Base-by-base conservation (phyloP, 805 yeast genomes). In the Candida silvatica region DNA sequence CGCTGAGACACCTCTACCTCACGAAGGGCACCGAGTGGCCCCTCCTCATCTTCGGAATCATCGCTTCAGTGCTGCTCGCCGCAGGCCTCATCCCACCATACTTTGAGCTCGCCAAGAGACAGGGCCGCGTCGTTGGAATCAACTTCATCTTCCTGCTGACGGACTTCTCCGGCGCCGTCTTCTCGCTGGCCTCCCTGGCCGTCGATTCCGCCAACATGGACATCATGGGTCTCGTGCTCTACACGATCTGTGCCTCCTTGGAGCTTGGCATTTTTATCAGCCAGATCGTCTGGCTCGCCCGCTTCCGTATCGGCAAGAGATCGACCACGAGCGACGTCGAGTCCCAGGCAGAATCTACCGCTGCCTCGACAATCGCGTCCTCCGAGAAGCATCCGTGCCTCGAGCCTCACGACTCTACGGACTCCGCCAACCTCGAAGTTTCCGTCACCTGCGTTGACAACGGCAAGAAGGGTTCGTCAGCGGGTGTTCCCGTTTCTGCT, bases 231-330 rank as follows among this genome's bases (percentile, higher is more conserved):
- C 69, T 83, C 42, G 66, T 82, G 0, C 64, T 88, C 25, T 88
- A 88, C 52, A 66, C 74, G 8, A 66, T 86, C 15, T 87, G 88
- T 24, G 74, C 87, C 3, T 73, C 57, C 1, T 51, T 87, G 54
- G 97, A 88, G 49, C 35, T 79, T 2, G 97, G 96, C 0, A 82
- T 88, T 11, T 74, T 82, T 46, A 20, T 61, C 0, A 73, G 85
- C 33, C 96, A 86, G 37, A 45, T 68, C 6, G 60, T 81, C 11
- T 87, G 96, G 96, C 62, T 66, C 47, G 40, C 71, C 31, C 52
- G 77, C 44, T 61, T 67, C 44, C n/a, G n/a, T n/a, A n/a, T n/a
- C n/a, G n/a, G n/a, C n/a, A n/a, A n/a, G n/a, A n/a, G n/a, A n/a
- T n/a, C n/a, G n/a, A n/a, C n/a, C n/a, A n/a, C n/a, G n/a, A n/a